Base-by-base conservation (phyloP, 495 filamentous ascomycete species). In the Penicillium bialowiezense region DNA sequence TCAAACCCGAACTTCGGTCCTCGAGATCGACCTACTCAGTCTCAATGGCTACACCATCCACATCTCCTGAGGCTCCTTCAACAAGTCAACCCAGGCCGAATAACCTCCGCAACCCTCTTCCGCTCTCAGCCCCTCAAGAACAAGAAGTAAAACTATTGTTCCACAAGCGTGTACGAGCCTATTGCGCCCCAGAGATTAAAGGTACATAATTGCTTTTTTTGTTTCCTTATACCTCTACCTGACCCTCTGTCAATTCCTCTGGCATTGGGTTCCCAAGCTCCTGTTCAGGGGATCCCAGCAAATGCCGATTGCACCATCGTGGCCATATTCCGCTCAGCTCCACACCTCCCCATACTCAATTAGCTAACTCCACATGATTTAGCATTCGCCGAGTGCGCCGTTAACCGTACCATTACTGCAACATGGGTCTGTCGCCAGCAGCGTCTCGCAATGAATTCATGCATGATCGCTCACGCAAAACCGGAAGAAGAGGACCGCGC, bases 361-460 rank as follows among this genome's bases (percentile, higher is more conserved):
- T 26, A 0, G 21, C 45, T 57, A 53, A 61, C 24, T 14, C 12
- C 26, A 17, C 14, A 1, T 3, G 3, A 19, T 36, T 50, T 44
- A 96, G 92, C 85, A 46, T 93, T 97, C 68, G 93, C 95, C 37
- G 79, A 87, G 61, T 98, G 93, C 76, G 91, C 91, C 20, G 77
- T 81, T 29, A 83, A 83, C 66, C 87, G 89, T 44, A 97, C 95
- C 9, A 75, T 97, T 56, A 86, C 85, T 28, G 86, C 89, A 14
- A 85, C 88, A 2, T 96, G 90, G 79, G 77, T 82, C 13, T 98
- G 93, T 72, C 87, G 90, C 21, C 66, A 72, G 7, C 76, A 91
- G 56, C 86, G 88, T 35, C 80, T 84, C 29, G 75, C 81, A 17
- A 98, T 98, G 93, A 97, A 97, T 71, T 76, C 71, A 42, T 98